A percentile compares a stretch with the other conserved stretches of the same genome.
These are phyloP conservation scores for Solanum sejunctum DNA, from an alignment of 257 asterid genomes.

Conservation along the genomic window DNA sequence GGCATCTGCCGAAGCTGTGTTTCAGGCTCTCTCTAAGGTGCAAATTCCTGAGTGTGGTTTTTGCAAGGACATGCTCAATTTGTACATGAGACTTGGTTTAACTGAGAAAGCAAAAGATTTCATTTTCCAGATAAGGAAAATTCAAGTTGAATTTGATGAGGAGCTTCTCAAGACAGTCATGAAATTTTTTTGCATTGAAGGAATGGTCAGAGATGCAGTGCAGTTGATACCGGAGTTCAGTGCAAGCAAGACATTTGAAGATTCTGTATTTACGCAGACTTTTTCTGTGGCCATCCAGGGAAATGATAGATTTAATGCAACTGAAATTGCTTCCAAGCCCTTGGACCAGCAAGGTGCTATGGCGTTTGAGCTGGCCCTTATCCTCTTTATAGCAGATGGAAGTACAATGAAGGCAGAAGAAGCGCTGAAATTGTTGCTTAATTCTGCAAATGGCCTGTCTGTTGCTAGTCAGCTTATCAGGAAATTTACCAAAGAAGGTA, in stretches of 20 bases:
- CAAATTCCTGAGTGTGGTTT: slow-evolving; percentile 56
- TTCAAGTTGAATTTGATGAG: slow-evolving; percentile 51
- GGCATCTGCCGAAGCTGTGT: slow-evolving; percentile 62
- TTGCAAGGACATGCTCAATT: slow-evolving; percentile 50
- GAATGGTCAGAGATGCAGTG: slow-evolving; percentile 57
- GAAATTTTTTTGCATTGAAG: slow-evolving; percentile 64
- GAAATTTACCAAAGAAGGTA: slow-evolving; percentile 60
- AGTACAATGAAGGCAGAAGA: slow-evolving; percentile 26
- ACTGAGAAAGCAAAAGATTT: slow-evolving; percentile 56
- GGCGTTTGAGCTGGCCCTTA: slow-evolving; percentile 52
- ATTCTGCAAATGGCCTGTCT: slow-evolving; percentile 38
- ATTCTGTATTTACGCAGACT: slow-evolving; percentile 26
- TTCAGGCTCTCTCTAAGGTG: slow-evolving; percentile 42
- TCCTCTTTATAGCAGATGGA: slow-evolving; percentile 41
- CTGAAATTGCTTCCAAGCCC: slow-evolving; percentile 18
- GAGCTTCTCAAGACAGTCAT: slow-evolving; percentile 51
- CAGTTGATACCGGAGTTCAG: slow-evolving; percentile 41
- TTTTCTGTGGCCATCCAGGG: slow-evolving; percentile 32
- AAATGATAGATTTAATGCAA: slow-evolving; percentile 12
- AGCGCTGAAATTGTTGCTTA: slow-evolving; percentile 38
- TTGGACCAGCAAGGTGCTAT: slow-evolving; percentile 22
- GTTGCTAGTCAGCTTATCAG: slow-evolving; percentile 51
- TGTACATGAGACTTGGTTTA: slow-evolving; percentile 49
- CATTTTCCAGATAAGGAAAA: slow-evolving; percentile 48
- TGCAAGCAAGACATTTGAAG: slow-evolving; percentile 18